These are phyloP conservation scores for Alternaria arborescens DNA, from an alignment of 2,329 filamentous ascomycete genomes.

Conservation along the genomic window DNA sequence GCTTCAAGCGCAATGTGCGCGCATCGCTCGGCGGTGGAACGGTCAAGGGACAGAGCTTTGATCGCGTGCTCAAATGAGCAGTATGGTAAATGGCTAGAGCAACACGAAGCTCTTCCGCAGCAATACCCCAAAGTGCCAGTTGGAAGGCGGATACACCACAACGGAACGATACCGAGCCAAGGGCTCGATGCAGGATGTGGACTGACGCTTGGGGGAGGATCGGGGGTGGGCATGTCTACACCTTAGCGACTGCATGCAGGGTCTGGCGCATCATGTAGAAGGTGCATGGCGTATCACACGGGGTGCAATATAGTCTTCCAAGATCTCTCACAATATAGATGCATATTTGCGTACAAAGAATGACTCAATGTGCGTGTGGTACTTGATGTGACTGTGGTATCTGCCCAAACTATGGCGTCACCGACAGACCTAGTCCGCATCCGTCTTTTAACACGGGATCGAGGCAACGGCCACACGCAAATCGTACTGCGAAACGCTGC, in stretches of 20 bases:
- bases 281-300: constrained; percentile 42
- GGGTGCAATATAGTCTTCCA: constrained; percentile 13
- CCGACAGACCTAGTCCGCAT: background rate
- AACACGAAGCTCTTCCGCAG: background rate
- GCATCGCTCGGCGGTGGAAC: constrained; percentile 81
- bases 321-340: constrained; percentile 16
- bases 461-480: background rate
- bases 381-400: background rate
- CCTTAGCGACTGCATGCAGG: constrained; percentile 36
- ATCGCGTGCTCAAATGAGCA: constrained; percentile 75
- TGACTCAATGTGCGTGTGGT: background rate
- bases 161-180: background rate
- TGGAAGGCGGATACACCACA: background rate
- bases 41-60: constrained; percentile 77
- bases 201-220: background rate
- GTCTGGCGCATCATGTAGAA: constrained; percentile 30
- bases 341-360: background rate
- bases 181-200: background rate
- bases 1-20: constrained; percentile 90
- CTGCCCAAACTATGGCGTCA: constrained; percentile 5
- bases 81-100: background rate
- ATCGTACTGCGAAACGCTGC: background rate
- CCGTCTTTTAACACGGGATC: background rate
- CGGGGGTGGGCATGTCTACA: constrained; percentile 7
- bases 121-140: background rate